phyloP scores from a whole-genome alignment of 2,329 filamentous ascomycete species.

The Blumeria hordei region DNA sequence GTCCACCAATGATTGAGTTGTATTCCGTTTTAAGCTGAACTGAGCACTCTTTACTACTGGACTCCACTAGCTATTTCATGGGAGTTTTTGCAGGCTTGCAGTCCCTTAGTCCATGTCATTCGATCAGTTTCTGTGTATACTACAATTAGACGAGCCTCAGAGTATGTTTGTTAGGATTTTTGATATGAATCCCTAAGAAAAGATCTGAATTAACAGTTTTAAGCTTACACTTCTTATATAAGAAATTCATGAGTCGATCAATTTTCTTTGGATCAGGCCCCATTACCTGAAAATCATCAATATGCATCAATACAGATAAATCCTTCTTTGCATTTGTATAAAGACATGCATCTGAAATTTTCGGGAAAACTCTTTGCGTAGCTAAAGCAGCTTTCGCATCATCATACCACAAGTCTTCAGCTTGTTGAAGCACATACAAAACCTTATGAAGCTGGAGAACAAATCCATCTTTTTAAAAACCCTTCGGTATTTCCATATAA shows the following conservation, averaged over 20 bases:
- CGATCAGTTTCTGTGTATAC: not conserved
- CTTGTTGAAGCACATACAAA: not conserved
- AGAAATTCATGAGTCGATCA: not conserved
- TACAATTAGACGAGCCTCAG: not conserved
- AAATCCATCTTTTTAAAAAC: not conserved
- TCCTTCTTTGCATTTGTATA: not conserved
- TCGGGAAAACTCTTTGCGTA: not conserved
- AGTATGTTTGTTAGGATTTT: not conserved
- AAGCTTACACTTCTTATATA: not conserved
- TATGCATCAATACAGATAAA: too few species aligned
- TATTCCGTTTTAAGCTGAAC: not conserved
- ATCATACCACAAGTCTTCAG: not conserved
- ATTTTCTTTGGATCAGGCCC: not conserved
- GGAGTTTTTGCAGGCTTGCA: not conserved
- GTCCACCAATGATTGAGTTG: not conserved
- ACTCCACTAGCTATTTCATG: not conserved
- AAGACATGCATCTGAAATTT: not conserved
- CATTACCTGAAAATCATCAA: not conserved
- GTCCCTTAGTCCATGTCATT: not conserved
- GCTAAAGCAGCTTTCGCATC: not conserved
- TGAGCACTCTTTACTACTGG: not conserved
- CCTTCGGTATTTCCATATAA: not conserved
- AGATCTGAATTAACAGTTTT: not conserved
- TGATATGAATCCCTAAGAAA: not conserved
- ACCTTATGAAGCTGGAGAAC: not conserved